Evolutionary conservation across 2,329 filamentous ascomycete species (phyloP).

Genomic region (Fusarium sp.): DNA sequence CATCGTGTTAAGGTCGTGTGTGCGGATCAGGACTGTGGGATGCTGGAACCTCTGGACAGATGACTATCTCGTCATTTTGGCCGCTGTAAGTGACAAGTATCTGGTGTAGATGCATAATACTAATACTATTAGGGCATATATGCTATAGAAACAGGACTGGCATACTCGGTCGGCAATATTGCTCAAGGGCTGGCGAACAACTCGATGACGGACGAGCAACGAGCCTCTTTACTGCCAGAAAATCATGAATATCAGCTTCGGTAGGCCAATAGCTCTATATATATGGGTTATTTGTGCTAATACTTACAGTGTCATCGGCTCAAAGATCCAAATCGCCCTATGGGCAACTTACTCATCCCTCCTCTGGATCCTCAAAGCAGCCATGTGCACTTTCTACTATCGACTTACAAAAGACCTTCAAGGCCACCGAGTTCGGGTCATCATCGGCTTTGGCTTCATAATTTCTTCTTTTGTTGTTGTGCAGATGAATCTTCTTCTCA

Average conservation of each 20-base stretch:
- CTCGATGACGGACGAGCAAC: conserved; percentile 61
- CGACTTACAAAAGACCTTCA: conserved; percentile 58
- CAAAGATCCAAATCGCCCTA: conserved; percentile 64
- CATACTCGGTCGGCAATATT: conserved; percentile 59
- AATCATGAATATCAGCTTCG: conserved; percentile 56
- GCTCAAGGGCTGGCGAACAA: conserved; percentile 65
- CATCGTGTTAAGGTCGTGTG: conserved; percentile 60
- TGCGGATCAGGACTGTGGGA: conserved; percentile 59
- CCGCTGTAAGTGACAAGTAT: conserved; percentile 50
- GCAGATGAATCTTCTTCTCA: conserved; percentile 59
- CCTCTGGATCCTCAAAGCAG: conserved; percentile 65
- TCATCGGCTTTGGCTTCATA: conserved; percentile 60
- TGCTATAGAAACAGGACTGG: conserved; percentile 58
- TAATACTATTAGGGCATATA: conserved; percentile 57
- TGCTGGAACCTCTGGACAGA: conserved; percentile 62
- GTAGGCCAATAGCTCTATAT: conserved; percentile 26
- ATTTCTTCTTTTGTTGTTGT: conserved; percentile 58
- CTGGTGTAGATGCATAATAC: background rate
- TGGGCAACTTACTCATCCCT: conserved; percentile 65
- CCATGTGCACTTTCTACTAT: conserved; percentile 65
- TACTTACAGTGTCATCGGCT: conserved; percentile 57
- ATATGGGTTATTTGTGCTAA: background rate
- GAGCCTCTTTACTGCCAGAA: conserved; percentile 53
- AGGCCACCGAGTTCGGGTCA: conserved; percentile 55
- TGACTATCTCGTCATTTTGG: conserved; percentile 68